These are phyloP conservation scores for Allomyces macrogynus DNA, from an alignment of 192 early-diverging fungal species.

Conservation along the genomic window DNA sequence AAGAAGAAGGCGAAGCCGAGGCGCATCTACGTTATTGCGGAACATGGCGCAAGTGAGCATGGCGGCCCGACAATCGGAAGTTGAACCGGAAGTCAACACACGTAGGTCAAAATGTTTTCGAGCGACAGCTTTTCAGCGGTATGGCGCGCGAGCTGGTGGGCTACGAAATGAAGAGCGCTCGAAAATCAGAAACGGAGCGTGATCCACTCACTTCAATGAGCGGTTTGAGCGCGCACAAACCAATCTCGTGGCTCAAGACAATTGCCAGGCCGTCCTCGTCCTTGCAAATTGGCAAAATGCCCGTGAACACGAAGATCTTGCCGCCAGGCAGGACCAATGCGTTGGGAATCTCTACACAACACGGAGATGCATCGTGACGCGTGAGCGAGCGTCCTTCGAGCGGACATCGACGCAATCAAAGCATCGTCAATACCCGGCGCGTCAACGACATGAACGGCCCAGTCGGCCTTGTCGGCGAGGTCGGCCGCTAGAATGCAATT, in stretches of 20 bases:
- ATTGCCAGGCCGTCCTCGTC: conserved; percentile 80
- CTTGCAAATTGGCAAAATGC: conserved; percentile 56
- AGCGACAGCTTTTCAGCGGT: conserved; percentile 72
- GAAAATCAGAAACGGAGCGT: too few relatives aligned
- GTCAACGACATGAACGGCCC: conserved; percentile 80
- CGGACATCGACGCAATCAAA: too few relatives aligned
- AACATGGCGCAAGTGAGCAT: too few relatives aligned
- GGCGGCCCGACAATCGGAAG: too few relatives aligned
- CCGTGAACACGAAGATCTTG: conserved; percentile 94
- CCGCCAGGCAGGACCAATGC: conserved; percentile 90
- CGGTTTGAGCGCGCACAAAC: too few relatives aligned
- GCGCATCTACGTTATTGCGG: too few relatives aligned
- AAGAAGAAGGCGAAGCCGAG: conserved; percentile 29
- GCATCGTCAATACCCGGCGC: conserved; percentile 10
- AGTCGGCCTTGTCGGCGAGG: conserved; percentile 48
- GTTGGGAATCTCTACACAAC: conserved; percentile 33
- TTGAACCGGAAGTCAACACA: conserved; percentile 1
- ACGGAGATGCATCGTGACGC: too few relatives aligned
- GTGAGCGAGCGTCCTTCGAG: too few relatives aligned
- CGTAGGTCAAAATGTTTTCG: conserved; percentile 28
- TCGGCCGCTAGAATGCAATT: conserved; percentile 42
- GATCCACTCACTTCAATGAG: too few relatives aligned
- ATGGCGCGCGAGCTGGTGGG: conserved; percentile 79
- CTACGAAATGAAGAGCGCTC: conserved; percentile 3
- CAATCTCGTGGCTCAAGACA: conserved; percentile 79